These are phyloP conservation scores for Fraxinus angustifolia DNA, from an alignment of 305 asterid species.

Conservation along the genomic window DNA sequence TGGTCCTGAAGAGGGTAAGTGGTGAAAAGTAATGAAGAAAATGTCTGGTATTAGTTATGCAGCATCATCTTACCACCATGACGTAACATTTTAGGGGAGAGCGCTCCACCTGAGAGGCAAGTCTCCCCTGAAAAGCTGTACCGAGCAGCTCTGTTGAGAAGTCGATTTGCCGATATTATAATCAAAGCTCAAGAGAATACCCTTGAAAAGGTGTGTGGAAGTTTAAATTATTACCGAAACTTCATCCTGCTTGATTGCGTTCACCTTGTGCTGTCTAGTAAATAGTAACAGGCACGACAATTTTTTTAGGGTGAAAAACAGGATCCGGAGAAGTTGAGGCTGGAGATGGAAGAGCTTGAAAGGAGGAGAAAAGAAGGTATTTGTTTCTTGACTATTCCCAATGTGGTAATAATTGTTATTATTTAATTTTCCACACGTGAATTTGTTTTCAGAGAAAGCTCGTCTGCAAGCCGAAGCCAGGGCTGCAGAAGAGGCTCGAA, in stretches of 20 bases:
- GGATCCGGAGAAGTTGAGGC: constrained; percentile 60
- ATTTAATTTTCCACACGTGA: neutral
- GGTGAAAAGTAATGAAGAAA: constrained; percentile 52
- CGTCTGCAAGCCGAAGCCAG: constrained; percentile 77
- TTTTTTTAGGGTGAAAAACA: constrained; percentile 51
- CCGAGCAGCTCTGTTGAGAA: constrained; percentile 87
- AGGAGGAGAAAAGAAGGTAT: constrained; percentile 71
- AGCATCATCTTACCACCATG: constrained; percentile 58
- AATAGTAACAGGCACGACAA: constrained; percentile 20
- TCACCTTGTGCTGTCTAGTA: neutral
- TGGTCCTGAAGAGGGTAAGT: constrained; percentile 67
- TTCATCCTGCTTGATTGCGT: constrained; percentile 9
- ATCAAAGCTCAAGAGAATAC: constrained; percentile 71
- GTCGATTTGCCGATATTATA: constrained; percentile 73
- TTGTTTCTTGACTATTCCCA: neutral
- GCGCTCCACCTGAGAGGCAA: constrained; percentile 63
- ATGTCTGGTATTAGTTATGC: constrained; percentile 47
- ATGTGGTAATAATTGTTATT: neutral
- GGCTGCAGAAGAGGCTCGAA: constrained; percentile 71
- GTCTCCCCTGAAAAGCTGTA: constrained; percentile 83
- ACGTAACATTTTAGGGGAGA: constrained; percentile 67
- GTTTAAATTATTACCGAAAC: constrained; percentile 7
- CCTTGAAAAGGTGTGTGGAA: constrained; percentile 43
- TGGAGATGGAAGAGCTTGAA: constrained; percentile 69
- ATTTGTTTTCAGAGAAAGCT: constrained; percentile 54